These are phyloP conservation scores for Penicillium sp. DNA, from an alignment of 2,329 filamentous ascomycete species.

Conservation along the genomic window DNA sequence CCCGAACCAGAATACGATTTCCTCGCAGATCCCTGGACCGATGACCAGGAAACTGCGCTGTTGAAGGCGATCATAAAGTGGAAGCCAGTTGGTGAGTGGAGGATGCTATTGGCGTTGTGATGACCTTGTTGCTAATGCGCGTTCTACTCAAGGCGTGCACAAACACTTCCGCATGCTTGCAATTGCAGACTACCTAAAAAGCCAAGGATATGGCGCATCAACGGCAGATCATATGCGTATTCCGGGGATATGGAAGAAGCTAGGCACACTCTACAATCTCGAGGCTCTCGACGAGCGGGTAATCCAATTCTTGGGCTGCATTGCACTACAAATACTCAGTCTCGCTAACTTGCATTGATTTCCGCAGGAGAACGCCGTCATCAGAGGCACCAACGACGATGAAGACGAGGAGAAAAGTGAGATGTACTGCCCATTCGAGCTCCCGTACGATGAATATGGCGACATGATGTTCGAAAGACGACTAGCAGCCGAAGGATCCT, in stretches of 20 bases:
- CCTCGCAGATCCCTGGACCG: constrained; percentile 77
- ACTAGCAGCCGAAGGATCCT: constrained; percentile 42
- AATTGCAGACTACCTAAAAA: constrained; percentile 72
- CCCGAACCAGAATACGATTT: constrained; percentile 45
- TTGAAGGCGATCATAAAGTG: constrained; percentile 90
- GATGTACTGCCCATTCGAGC: constrained; percentile 62
- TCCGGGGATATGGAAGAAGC: constrained; percentile 85
- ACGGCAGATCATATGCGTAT: constrained; percentile 74
- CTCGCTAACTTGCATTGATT: constrained; percentile 3
- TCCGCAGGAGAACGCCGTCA: constrained; percentile 50
- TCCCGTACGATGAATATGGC: constrained; percentile 52
- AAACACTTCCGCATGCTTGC: constrained; percentile 91
- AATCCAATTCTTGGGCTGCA: constrained; percentile 38
- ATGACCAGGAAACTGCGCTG: constrained; percentile 87
- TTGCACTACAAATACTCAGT: background rate
- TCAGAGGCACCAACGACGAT: constrained; percentile 56
- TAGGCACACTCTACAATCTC: constrained; percentile 78
- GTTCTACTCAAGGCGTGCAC: constrained; percentile 62
- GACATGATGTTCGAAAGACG: constrained; percentile 48
- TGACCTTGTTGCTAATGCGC: constrained; percentile 1
- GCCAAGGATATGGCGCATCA: constrained; percentile 68
- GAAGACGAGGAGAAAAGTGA: constrained; percentile 43
- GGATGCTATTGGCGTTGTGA: background rate
- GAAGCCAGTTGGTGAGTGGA: constrained; percentile 79
- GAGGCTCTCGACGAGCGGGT: constrained; percentile 81